Percentiles rank a stretch among this genome's conserved stretches.
These are phyloP conservation scores for Phytophthora hibernalis DNA, from an alignment of 352 stramenopile genomes.

Conservation along the genomic window DNA sequence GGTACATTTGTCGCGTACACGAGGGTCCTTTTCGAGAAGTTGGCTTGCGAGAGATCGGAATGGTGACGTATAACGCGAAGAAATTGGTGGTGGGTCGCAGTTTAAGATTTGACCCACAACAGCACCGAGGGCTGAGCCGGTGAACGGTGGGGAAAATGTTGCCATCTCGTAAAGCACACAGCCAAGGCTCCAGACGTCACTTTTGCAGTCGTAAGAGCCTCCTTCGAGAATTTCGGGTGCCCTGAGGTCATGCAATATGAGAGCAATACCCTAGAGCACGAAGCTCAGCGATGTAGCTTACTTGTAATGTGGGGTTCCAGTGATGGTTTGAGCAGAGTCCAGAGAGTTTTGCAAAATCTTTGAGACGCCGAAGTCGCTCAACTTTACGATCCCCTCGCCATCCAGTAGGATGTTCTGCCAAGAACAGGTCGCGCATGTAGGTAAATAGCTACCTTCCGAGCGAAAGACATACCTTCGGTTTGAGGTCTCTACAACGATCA, in stretches of 20 bases:
- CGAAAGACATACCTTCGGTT: conserved; percentile 49
- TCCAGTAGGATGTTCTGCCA: conserved; percentile 65
- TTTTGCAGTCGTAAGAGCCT: conserved; percentile 68
- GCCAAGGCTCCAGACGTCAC: conserved; percentile 86
- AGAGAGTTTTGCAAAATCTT: conserved; percentile 50
- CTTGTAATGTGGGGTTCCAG: conserved; percentile 83
- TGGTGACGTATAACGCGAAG: conserved; percentile 35
- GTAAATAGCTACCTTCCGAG: not conserved
- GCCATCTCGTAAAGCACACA: conserved; percentile 87
- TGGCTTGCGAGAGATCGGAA: conserved; percentile 38
- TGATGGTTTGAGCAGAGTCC: conserved; percentile 61
- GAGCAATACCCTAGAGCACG: not conserved
- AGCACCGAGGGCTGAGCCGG: conserved; percentile 56
- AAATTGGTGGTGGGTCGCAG: conserved; percentile 36
- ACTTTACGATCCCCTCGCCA: conserved; percentile 63
- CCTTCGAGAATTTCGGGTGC: conserved; percentile 79
- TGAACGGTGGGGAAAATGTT: conserved; percentile 64
- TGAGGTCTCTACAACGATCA: conserved; percentile 53
- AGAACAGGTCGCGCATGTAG: not conserved
- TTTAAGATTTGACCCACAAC: conserved; percentile 68
- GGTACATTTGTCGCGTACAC: conserved; percentile 18
- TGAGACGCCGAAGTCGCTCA: conserved; percentile 79
- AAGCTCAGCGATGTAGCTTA: conserved; percentile 26
- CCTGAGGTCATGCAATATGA: conserved; percentile 30
- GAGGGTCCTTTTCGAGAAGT: conserved; percentile 57